phyloP scores from a whole-genome alignment of 768 basidiomycete species.

The Boletus pseudo-olivaceus region DNA sequence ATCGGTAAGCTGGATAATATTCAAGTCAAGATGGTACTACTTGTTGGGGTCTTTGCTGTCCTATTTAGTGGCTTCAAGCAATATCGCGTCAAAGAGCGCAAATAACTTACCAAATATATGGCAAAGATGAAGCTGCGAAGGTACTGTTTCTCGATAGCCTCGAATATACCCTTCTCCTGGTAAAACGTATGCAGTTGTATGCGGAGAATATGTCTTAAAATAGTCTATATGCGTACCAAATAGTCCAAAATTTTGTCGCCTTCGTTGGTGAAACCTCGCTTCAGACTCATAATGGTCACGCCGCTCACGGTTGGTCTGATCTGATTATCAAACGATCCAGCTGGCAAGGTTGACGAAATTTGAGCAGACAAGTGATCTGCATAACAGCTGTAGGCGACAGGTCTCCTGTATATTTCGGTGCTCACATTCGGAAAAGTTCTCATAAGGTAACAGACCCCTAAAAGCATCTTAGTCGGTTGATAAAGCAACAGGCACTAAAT shows the following conservation, averaged over 20 bases:
- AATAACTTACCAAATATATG: conserved; percentile 64
- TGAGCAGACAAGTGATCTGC: conserved; percentile 30
- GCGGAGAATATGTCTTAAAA: conserved; percentile 5
- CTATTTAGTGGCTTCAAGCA: conserved; percentile 35
- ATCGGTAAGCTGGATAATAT: conserved; percentile 10
- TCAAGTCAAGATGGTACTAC: conserved; percentile 36
- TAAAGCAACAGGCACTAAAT: background rate
- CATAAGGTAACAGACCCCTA: conserved; percentile 74
- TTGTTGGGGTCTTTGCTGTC: conserved; percentile 85
- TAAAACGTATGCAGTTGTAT: conserved; percentile 3
- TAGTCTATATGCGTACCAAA: conserved; percentile 48
- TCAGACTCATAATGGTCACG: conserved; percentile 71
- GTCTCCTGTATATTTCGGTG: background rate
- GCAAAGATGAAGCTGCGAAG: conserved; percentile 83
- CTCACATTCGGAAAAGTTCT: conserved; percentile 71
- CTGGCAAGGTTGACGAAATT: conserved; percentile 30
- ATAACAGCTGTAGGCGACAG: background rate
- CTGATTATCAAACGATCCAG: conserved; percentile 38
- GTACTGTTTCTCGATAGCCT: conserved; percentile 82
- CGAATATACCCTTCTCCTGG: conserved; percentile 84
- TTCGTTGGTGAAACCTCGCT: conserved; percentile 75
- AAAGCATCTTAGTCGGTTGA: conserved; percentile 7
- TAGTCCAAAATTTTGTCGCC: conserved; percentile 81
- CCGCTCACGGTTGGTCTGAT: conserved; percentile 49
- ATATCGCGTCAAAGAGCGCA: background rate